A percentile compares a stretch with the other conserved stretches of the same genome.
Evolutionary conservation across 2,329 filamentous ascomycete species (phyloP).

Genomic region (Rugonectria rugulosa): DNA sequence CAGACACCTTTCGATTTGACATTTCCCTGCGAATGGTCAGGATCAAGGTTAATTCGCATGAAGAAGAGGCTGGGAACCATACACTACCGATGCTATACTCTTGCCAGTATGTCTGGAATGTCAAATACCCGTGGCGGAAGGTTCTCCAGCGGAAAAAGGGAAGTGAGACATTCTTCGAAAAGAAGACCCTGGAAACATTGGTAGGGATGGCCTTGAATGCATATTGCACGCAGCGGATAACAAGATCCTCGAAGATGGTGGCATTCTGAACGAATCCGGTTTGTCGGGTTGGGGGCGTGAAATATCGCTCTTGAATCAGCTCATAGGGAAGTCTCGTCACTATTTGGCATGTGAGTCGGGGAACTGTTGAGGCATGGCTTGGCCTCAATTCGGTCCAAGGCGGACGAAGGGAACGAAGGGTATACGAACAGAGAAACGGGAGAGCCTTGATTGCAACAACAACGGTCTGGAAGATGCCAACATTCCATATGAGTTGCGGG

Average conservation of each 20-base stretch:
- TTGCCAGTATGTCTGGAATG: slow-evolving; percentile 69
- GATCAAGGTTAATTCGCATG: neutral
- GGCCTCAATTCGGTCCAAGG: neutral
- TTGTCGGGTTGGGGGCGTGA: slow-evolving; percentile 39
- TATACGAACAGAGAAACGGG: slow-evolving; percentile 71
- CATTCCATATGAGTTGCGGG: slow-evolving; percentile 74
- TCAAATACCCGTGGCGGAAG: slow-evolving; percentile 73
- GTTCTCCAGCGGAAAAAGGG: slow-evolving; percentile 80
- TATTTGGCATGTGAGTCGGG: slow-evolving; percentile 27
- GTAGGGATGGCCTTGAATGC: slow-evolving; percentile 77
- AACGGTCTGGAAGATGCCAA: slow-evolving; percentile 67
- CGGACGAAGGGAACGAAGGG: neutral
- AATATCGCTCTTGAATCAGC: slow-evolving; percentile 43
- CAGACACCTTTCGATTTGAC: slow-evolving; percentile 70
- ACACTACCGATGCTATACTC: slow-evolving; percentile 51
- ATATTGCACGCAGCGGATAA: slow-evolving; percentile 79
- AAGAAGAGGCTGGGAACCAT: slow-evolving; percentile 1
- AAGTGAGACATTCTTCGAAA: slow-evolving; percentile 74
- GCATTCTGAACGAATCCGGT: slow-evolving; percentile 72
- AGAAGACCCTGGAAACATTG: slow-evolving; percentile 76
- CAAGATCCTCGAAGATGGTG: slow-evolving; percentile 79
- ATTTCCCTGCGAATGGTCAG: slow-evolving; percentile 39
- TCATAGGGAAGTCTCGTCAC: slow-evolving; percentile 41
- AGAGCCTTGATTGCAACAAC: slow-evolving; percentile 67
- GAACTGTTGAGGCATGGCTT: neutral